phyloP scores from a whole-genome alignment of 2,329 filamentous ascomycete genomes.

The Nigrospora osmanthi region DNA sequence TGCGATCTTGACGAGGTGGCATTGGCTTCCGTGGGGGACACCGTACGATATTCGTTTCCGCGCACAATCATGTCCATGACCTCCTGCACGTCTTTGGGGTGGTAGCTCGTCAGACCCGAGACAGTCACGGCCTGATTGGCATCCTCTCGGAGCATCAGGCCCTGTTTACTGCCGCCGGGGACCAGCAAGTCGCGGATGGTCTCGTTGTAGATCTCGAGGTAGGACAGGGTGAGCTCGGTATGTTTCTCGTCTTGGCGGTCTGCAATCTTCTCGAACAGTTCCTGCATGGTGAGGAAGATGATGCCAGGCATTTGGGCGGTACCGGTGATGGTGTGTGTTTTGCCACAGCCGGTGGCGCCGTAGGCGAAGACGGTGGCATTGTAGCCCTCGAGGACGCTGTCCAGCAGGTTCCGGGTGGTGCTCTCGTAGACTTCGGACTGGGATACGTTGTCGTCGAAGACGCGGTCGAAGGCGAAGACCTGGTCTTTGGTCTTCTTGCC shows the following conservation, averaged over 20 bases:
- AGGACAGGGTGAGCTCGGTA: slow-evolving; percentile 86
- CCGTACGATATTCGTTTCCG: slow-evolving; percentile 89
- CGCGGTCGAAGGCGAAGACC: slow-evolving; percentile 91
- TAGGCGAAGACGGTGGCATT: slow-evolving; percentile 99
- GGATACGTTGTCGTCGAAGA: slow-evolving; percentile 91
- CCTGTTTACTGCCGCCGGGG: slow-evolving; percentile 73
- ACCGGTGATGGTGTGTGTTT: slow-evolving; percentile 95
- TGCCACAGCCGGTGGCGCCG: slow-evolving; percentile 94
- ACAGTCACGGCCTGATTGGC: slow-evolving; percentile 90
- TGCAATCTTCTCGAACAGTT: slow-evolving; percentile 92
- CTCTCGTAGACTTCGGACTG: slow-evolving; percentile 94
- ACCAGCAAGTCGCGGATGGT: slow-evolving; percentile 92
- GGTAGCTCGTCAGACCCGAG: slow-evolving; percentile 81
- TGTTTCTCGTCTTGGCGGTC: slow-evolving; percentile 80
- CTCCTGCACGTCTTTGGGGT: slow-evolving; percentile 83
- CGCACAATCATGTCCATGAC: slow-evolving; percentile 99
- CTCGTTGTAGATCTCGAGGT: slow-evolving; percentile 98
- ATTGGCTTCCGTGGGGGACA: slow-evolving; percentile 95
- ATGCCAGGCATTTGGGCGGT: slow-evolving; percentile 90
- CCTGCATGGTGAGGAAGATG: slow-evolving; percentile 98
- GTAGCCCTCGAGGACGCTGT: slow-evolving; percentile 93
- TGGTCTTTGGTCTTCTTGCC: slow-evolving; percentile 96
- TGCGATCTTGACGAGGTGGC: slow-evolving; percentile 96
- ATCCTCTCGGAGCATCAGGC: slow-evolving; percentile 90
- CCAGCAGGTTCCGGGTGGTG: slow-evolving; percentile 81